These are phyloP conservation scores for Lodderomyces margitis DNA, from an alignment of 1,139 yeast species.

Conservation along the genomic window DNA sequence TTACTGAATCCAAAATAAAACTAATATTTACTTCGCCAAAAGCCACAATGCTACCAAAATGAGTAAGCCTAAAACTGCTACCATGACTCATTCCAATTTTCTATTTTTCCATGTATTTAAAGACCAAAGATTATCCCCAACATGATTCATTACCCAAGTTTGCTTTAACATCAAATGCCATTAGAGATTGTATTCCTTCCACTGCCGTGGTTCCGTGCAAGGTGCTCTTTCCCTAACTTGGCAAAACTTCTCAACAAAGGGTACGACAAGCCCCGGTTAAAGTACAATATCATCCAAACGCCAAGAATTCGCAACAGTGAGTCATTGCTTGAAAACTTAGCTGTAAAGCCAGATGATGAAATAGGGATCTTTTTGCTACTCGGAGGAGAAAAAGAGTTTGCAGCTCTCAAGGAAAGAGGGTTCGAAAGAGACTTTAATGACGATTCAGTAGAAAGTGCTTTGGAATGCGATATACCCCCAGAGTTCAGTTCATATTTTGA, in stretches of 20 bases:
- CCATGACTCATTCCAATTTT: neutral
- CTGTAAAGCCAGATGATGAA: conserved; percentile 20
- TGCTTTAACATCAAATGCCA: conserved; percentile 13
- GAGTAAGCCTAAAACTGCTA: no score
- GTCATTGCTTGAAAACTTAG: conserved; percentile 27
- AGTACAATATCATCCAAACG: conserved; percentile 41
- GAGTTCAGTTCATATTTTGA: conserved; percentile 16
- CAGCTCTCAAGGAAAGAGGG: conserved; percentile 14
- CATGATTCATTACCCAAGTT: neutral
- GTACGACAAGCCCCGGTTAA: conserved; percentile 44
- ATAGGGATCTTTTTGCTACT: conserved; percentile 27
- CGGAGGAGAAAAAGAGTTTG: conserved; percentile 24
- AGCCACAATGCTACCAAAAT: no score
- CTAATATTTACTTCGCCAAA: no score
- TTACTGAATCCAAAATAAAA: no score
- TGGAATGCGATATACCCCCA: conserved; percentile 31
- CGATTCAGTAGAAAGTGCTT: conserved; percentile 19
- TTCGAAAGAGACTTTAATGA: conserved; percentile 21
- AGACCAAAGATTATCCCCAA: neutral
- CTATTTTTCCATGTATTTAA: neutral
- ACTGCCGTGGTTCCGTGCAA: conserved; percentile 23
- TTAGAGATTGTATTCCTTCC: conserved; percentile 26
- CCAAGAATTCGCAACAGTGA: conserved; percentile 36
- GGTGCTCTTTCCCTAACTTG: conserved; percentile 17
- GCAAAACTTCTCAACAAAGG: conserved; percentile 42